Evolutionary conservation across 371 early-diverging fungal species (phyloP).

Genomic region (Mortierella sp.): DNA sequence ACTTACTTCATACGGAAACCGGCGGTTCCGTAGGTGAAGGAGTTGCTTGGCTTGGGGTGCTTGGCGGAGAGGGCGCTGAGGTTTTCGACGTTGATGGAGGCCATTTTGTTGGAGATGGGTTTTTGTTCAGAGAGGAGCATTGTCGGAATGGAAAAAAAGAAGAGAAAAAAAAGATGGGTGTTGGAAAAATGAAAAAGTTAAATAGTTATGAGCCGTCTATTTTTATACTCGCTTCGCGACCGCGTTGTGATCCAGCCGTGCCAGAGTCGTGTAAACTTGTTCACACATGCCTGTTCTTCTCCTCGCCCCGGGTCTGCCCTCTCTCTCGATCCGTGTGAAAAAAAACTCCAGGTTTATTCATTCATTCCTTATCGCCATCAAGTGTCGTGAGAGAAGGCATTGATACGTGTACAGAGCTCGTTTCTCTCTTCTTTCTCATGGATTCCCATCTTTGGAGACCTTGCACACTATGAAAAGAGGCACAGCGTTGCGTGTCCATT

Average conservation of each 20-base stretch:
- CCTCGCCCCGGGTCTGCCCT: neutral
- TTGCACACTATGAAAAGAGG: no score
- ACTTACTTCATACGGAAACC: slow-evolving; percentile 94
- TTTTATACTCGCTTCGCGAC: neutral
- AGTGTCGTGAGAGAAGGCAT: neutral
- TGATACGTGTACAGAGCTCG: no score
- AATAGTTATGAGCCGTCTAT: neutral
- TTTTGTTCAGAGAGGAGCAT: slow-evolving; percentile 26
- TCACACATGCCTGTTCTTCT: neutral
- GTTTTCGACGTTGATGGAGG: slow-evolving; percentile 54
- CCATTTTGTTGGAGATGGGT: slow-evolving; percentile 36
- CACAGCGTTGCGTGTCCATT: no score
- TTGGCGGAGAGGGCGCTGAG: slow-evolving; percentile 59
- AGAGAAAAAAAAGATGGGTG: slow-evolving; percentile 21
- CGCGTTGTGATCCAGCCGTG: neutral
- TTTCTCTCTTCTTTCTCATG: no score
- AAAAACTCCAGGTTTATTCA: neutral
- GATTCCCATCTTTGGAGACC: no score
- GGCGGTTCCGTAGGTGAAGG: slow-evolving; percentile 95
- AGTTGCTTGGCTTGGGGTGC: slow-evolving; percentile 72
- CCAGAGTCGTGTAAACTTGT: neutral
- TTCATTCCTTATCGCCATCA: neutral
- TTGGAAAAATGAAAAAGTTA: neutral
- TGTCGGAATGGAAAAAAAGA: neutral
- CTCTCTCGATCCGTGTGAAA: neutral